Conservation (phyloP, 495 filamentous ascomycete species). For the Aspergillus sclerotioniger region DNA sequence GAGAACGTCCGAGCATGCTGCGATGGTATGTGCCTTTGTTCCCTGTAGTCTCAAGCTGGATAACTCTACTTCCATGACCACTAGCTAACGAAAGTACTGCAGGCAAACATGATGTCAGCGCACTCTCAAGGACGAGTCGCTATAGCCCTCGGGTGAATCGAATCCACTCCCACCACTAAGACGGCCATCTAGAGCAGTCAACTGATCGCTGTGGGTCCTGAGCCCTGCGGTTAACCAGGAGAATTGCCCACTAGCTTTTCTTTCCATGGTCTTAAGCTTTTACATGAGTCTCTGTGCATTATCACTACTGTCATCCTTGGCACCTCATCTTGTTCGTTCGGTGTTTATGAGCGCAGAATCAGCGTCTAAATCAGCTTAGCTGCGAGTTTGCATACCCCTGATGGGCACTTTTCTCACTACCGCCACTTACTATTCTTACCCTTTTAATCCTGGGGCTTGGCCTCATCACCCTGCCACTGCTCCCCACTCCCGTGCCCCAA, state of each 20-base stretch:
- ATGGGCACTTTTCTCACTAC: not conserved
- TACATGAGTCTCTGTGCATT: conserved; percentile 13
- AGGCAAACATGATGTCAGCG: conserved; percentile 65
- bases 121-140: conserved; percentile 45
- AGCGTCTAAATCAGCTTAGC: conserved; percentile 5
- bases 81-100: not conserved
- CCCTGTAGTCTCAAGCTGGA: conserved; percentile 23
- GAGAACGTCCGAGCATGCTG: conserved; percentile 98
- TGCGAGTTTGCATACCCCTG: conserved; percentile 7
- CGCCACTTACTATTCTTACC: not conserved
- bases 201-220: not conserved
- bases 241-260: not conserved
- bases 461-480: not conserved
- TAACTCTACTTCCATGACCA: not conserved
- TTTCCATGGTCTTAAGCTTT: not conserved
- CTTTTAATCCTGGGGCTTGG: not conserved
- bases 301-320: not conserved
- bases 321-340: not conserved
- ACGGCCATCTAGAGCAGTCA: not conserved
- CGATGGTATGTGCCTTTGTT: conserved; percentile 60
- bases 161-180: conserved; percentile 40
- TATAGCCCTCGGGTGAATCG: conserved; percentile 44
- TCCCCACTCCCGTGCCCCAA: not conserved
- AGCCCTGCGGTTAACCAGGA: conserved; percentile 5
- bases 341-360: not conserved